phyloP scores from a whole-genome alignment of 768 basidiomycete species.

The Xerocomus brunneocitrinus region DNA sequence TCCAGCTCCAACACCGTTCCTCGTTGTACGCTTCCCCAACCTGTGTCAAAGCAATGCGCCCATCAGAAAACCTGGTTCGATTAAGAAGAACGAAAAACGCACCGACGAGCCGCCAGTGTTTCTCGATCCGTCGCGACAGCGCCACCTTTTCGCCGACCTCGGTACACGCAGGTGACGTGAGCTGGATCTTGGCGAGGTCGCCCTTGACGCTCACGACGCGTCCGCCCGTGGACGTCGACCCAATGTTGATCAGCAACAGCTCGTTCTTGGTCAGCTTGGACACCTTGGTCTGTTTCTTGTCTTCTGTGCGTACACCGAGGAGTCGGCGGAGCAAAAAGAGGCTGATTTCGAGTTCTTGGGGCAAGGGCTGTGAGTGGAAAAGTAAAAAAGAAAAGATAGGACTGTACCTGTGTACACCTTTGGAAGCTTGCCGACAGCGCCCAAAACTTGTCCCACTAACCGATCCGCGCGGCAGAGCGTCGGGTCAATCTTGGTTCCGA shows the following conservation, averaged over 20 bases:
- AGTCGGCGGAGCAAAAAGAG: slow-evolving; percentile 92
- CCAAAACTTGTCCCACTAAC: slow-evolving; percentile 93
- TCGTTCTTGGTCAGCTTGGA: slow-evolving; percentile 90
- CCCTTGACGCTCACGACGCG: slow-evolving; percentile 92
- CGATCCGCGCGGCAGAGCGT: slow-evolving; percentile 96
- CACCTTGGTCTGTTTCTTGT: slow-evolving; percentile 97
- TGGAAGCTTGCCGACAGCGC: slow-evolving; percentile 90
- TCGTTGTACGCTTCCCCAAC: slow-evolving; percentile 79
- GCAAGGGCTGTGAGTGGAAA: too few relatives aligned
- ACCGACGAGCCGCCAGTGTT: slow-evolving; percentile 97
- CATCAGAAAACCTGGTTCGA: background rate
- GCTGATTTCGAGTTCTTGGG: slow-evolving; percentile 76
- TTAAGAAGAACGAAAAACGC: slow-evolving; percentile 7
- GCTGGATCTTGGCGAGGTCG: slow-evolving; percentile 89
- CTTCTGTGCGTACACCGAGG: slow-evolving; percentile 97
- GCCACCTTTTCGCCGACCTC: slow-evolving; percentile 98
- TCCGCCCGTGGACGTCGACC: slow-evolving; percentile 95
- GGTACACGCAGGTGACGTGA: slow-evolving; percentile 93
- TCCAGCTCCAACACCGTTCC: slow-evolving; percentile 81
- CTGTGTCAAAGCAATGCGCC: slow-evolving; percentile 23
- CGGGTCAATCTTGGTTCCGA: slow-evolving; percentile 94
- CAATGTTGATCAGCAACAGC: slow-evolving; percentile 94
- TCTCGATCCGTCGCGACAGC: slow-evolving; percentile 89
- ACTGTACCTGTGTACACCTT: slow-evolving; percentile 79
- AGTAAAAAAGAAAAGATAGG: background rate